Evolutionary conservation across 306 rosid species (phyloP), one percentile per base, ranked within the genome.

Genomic region (Pyrus pyrifolia): DNA sequence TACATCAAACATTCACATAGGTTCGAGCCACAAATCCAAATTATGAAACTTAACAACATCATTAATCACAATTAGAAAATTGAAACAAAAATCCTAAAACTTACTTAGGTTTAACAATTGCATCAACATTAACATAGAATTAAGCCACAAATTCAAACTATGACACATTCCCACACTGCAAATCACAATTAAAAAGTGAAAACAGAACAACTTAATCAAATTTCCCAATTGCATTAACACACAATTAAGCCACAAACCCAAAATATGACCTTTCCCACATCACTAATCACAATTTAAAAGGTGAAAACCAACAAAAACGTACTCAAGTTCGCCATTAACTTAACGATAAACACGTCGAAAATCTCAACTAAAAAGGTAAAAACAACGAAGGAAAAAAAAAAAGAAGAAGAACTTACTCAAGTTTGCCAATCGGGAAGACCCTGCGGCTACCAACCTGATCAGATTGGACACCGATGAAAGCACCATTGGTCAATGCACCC

Each of bases 361-460:
- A 46, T 21, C 67, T 49, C 14, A 22, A 5, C 3, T 10, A 31
- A 73, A 40, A 29, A 13, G 21, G 8, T 3, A 19, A 10, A 81
- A 31, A 6, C 1, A 38, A 38, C 42, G 2, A 73, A 14, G 46
- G 13, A 51, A 10, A 11, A 4, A 2, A 52, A 3, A 1, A 33
- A 0, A 53, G 0, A 1, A 25, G 25, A 67, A 17, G 11, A 80
- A 72, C 88, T 14, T 83, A 94, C 98, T 82, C 55, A 42, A 94
- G 84, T 71, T 87, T 94, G 59, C 97, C 96, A 10, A 94, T 75
- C 8, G 97, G 93, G 64, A 95, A 95, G 55, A 95, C 90, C 5
- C 79, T 74, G 72, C 92, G 88, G 76, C 91, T 83, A 53, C 93
- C 95, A 60, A 68, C 83, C 22, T 87, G 93, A 75, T 81, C 76